Percentiles rank a stretch among this genome's conserved stretches.
Conservation (phyloP, 331 rosid species). For the Cydonia oblonga region DNA sequence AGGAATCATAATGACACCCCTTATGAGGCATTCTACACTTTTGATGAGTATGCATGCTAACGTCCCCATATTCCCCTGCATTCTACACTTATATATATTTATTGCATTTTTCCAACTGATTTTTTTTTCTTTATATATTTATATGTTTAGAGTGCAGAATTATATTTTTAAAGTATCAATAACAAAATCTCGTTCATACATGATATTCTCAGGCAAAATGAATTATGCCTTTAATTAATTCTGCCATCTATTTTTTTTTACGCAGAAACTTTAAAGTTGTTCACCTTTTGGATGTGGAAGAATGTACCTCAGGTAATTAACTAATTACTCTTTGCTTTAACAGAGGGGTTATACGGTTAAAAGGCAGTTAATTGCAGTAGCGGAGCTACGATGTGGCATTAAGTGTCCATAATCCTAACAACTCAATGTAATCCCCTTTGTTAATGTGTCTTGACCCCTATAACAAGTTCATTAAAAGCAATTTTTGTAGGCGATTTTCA, state of each 20-base stretch:
- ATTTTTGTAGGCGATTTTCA: too few relatives aligned
- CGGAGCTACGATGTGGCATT: too few relatives aligned
- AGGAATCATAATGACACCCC: conserved; percentile 91
- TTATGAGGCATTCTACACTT: conserved; percentile 70
- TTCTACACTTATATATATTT: too few relatives aligned
- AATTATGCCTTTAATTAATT: background rate
- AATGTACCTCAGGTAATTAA: conserved; percentile 63
- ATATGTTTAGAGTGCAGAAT: too few relatives aligned
- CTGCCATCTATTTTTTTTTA: background rate
- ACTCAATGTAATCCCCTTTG: too few relatives aligned
- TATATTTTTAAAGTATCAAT: too few relatives aligned
- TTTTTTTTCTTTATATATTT: too few relatives aligned
- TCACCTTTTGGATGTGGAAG: conserved; percentile 73
- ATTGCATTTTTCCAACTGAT: too few relatives aligned
- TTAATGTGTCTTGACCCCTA: too few relatives aligned
- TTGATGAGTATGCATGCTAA: conserved; percentile 41
- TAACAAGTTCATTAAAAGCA: too few relatives aligned
- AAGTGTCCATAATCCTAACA: too few relatives aligned
- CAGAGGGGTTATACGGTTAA: background rate
- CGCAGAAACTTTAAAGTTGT: conserved; percentile 43
- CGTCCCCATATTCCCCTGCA: background rate
- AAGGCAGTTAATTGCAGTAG: background rate
- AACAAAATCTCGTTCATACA: background rate
- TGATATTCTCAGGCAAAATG: background rate
- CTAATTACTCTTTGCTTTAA: background rate